phyloP scores from a whole-genome alignment of 2,329 filamentous ascomycete genomes.

The Leptographium radiaticola region DNA sequence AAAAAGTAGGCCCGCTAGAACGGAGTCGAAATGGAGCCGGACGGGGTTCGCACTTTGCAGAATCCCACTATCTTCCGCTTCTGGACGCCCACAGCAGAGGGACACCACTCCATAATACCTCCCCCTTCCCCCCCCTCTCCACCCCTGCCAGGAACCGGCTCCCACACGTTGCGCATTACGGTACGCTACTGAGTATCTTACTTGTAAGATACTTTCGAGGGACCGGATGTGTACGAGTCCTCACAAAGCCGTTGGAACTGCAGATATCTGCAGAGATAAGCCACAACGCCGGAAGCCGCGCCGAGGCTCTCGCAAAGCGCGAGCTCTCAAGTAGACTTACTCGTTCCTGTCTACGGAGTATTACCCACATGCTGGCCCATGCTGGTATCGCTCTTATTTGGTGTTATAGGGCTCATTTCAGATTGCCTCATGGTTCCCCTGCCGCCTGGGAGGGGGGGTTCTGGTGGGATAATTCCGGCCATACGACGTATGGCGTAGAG shows the following conservation, averaged over 20 bases:
- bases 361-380: too few species aligned
- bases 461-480: not conserved
- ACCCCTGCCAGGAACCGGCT: not conserved
- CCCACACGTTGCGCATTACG: too few species aligned
- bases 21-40: not conserved
- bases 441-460: not conserved
- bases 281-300: too few species aligned
- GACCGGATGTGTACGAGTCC: too few species aligned
- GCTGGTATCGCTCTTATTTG: not conserved
- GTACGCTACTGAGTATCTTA: too few species aligned
- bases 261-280: too few species aligned
- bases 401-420: not conserved
- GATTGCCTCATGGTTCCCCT: constrained; percentile 1
- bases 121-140: not conserved
- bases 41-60: not conserved
- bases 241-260: too few species aligned
- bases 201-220: too few species aligned
- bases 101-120: too few species aligned
- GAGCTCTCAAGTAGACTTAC: too few species aligned
- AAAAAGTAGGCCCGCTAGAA: not conserved
- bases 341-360: too few species aligned
- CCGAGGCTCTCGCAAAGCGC: too few species aligned
- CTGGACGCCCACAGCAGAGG: not conserved
- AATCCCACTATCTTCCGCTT: not conserved
- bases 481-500: not conserved